Evolutionary conservation across 2,329 filamentous ascomycete species (phyloP).

Genomic region (Ophiostoma perfectum): DNA sequence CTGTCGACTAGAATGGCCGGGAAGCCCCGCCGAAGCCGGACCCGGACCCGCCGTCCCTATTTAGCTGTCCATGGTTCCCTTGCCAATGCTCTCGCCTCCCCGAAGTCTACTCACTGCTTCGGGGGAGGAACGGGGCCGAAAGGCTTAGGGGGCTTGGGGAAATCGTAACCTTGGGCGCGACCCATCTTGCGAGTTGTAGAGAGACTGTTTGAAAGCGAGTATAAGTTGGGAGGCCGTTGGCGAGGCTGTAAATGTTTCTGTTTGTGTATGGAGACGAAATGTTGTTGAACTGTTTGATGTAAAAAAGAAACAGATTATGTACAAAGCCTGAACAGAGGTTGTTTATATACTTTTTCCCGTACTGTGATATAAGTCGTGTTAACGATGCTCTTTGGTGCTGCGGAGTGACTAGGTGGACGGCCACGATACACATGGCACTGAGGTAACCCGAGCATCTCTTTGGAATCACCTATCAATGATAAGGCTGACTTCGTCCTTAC

Average conservation of each 20-base stretch:
- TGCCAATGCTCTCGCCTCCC: background rate
- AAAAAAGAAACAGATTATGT: background rate
- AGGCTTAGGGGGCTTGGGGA: slow-evolving; percentile 14
- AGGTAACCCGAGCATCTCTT: background rate
- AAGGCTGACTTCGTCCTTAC: background rate
- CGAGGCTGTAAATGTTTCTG: background rate
- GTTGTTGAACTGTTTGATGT: background rate
- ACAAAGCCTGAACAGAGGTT: background rate
- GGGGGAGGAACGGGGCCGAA: background rate
- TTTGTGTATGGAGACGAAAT: background rate
- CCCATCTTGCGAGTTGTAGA: slow-evolving; percentile 12
- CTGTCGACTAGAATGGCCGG: background rate
- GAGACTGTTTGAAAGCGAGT: background rate
- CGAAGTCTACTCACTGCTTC: background rate
- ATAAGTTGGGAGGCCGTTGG: background rate
- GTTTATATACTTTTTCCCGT: background rate
- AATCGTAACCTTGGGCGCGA: slow-evolving; percentile 17
- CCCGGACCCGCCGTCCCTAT: background rate
- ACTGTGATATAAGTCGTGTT: background rate
- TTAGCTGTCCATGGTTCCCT: background rate
- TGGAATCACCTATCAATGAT: too few relatives aligned
- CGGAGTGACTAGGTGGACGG: background rate
- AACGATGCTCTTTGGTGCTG: background rate
- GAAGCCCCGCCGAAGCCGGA: background rate
- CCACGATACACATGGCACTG: background rate